Base-by-base conservation (phyloP, 768 basidiomycete species). In the Lepiota brunneoincarnata region DNA sequence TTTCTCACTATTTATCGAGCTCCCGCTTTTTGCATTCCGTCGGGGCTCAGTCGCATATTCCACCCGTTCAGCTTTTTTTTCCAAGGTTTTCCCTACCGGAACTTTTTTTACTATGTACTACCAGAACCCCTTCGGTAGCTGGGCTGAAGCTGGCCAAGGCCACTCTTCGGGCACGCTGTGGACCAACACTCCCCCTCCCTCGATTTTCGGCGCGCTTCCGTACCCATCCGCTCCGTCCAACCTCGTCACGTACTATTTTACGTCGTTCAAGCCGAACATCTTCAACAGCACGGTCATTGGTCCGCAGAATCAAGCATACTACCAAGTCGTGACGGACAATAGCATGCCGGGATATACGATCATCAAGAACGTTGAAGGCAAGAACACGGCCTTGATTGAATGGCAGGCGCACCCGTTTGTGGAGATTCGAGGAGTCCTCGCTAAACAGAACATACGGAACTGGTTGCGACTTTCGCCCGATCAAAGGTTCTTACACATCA, bases 191-290 rank as follows among this genome's bases (percentile, higher is more conserved):
- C 62, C 70, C 9, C 62, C 72, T 4, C 80, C 83, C 43, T 86
- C 85, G 43, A 67, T 86, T 54, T 82, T 80, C 60, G 85, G 85
- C 4, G 84, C 83, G 0, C 78, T 87, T 17, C 85, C 85, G 24
- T 83, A 81, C 59, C 75, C 80, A 0, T 49, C 67, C 20, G 53
- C 70, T 26, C 55, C 70, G 20, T 62, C 70, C 5, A 66, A 69
- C 26, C 56, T 72, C 23, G 58, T 67, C 63, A 63, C 69, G 4
- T 79, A 80, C 65, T 71, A 72, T 44, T 80, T 87, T 71, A 75
- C 76, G 10, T 67, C 73, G 11, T 73, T 81, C 62, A 76, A 69
- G 54, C 76, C 80, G 3, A 74, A 73, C 35, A 68, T 86, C 6
- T 70, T 85, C 49, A 81, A 86, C 62, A 83, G 76, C 61, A 68